phyloP scores from a whole-genome alignment of 768 basidiomycete species.

The Leccinum uliginosum region DNA sequence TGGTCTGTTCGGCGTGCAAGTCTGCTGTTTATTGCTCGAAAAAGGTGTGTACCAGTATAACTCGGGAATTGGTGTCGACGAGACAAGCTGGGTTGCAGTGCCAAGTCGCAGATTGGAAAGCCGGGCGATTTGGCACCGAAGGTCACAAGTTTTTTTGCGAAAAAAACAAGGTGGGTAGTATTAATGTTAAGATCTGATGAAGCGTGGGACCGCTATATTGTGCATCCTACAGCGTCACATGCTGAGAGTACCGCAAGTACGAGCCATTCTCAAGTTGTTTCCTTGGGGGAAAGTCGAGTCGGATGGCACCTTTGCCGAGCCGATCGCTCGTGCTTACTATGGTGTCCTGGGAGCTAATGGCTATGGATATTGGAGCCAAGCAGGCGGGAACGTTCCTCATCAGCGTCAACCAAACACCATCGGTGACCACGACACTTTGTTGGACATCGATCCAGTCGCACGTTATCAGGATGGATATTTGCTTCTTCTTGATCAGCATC shows the following conservation, averaged over 20 bases:
- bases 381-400: constrained; percentile 33
- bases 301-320: constrained; percentile 36
- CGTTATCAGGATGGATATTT: constrained; percentile 32
- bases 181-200: not conserved
- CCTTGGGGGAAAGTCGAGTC: constrained; percentile 41
- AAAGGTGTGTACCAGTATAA: constrained; percentile 11
- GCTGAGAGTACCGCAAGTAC: constrained; percentile 31
- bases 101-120: constrained; percentile 35
- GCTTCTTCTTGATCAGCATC: constrained; percentile 29
- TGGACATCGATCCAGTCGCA: constrained; percentile 9
- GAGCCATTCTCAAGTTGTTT: constrained; percentile 33
- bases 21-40: constrained; percentile 30
- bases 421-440: constrained; percentile 2
- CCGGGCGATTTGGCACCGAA: constrained; percentile 23
- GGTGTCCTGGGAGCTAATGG: constrained; percentile 36
- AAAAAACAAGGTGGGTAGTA: constrained; percentile 30
- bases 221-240: constrained; percentile 31
- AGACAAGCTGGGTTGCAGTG: constrained; percentile 22
- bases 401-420: constrained; percentile 16
- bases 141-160: constrained; percentile 33
- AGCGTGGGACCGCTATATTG: not conserved
- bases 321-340: constrained; percentile 34
- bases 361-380: constrained; percentile 40
- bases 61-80: not conserved
- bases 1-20: constrained; percentile 28